Evolutionary conservation across 108 stramenopile species (phyloP).

Genomic region (Fragilariopsis cylindrus): DNA sequence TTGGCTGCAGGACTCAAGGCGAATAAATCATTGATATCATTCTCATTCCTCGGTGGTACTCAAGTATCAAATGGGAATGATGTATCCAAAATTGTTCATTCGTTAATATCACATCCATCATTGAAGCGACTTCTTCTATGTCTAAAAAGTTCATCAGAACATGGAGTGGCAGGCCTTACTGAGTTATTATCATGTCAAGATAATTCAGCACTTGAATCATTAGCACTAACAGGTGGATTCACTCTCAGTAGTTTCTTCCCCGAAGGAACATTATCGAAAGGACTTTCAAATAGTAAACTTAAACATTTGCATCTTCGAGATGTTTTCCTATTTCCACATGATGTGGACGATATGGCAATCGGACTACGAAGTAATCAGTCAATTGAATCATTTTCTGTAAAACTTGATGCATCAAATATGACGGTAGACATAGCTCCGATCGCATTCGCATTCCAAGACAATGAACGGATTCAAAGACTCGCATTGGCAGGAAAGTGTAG

Average conservation of each 20-base stretch:
- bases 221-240: conserved; percentile 15
- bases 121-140: conserved; percentile 7
- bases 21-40: conserved; percentile 5
- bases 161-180: conserved; percentile 9
- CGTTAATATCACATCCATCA: not conserved
- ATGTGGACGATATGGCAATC: conserved; percentile 8
- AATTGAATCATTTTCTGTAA: conserved; percentile 14
- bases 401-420: conserved; percentile 6
- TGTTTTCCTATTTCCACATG: conserved; percentile 3
- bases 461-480: conserved; percentile 5
- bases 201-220: conserved; percentile 10
- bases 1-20: conserved; percentile 12
- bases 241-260: conserved; percentile 13
- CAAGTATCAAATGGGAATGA: conserved; percentile 15
- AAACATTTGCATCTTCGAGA: conserved; percentile 10
- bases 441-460: conserved; percentile 11
- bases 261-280: conserved; percentile 2
- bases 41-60: conserved; percentile 18
- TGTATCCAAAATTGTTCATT: conserved; percentile 2
- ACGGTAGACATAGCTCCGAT: conserved; percentile 4
- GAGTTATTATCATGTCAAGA: conserved; percentile 1
- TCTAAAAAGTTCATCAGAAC: conserved; percentile 13
- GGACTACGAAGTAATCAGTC: conserved; percentile 4
- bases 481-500: conserved; percentile 15
- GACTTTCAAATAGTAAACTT: conserved; percentile 2